Percentiles rank a stretch among this genome's conserved stretches.
phyloP scores from a whole-genome alignment of 2,329 filamentous ascomycete species.

The Stenocarpella maydis region DNA sequence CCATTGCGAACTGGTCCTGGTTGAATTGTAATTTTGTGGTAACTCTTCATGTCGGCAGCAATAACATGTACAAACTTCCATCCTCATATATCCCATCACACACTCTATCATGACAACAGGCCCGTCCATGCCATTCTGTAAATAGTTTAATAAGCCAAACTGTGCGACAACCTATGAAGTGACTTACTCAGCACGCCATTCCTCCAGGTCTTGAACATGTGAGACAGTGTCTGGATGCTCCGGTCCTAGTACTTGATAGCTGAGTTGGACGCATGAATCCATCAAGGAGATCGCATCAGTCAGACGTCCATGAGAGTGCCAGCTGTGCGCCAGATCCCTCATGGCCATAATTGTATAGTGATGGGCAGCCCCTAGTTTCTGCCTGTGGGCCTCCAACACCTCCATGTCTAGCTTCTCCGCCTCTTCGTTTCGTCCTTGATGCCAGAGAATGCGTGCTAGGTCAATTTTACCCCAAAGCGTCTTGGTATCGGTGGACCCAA shows the following conservation, averaged over 20 bases:
- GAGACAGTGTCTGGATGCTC: neutral
- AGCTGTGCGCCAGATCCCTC: neutral
- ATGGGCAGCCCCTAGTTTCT: neutral
- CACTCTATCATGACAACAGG: neutral
- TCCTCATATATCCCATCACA: neutral
- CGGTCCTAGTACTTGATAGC: neutral
- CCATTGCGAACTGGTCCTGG: neutral
- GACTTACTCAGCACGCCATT: neutral
- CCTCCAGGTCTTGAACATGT: fast-evolving
- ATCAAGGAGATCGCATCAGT: neutral
- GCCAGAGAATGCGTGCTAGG: neutral
- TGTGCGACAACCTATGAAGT: neutral
- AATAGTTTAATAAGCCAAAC: neutral
- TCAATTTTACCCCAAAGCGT: fast-evolving
- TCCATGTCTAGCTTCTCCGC: neutral
- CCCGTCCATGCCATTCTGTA: neutral
- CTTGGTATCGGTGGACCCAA: neutral
- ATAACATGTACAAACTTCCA: neutral
- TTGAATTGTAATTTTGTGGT: neutral
- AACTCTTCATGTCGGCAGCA: neutral
- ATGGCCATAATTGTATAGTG: neutral
- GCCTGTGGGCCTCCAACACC: neutral
- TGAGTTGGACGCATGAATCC: neutral
- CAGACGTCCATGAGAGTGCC: neutral
- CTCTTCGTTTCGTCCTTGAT: neutral